Conservation (phyloP, 2,329 filamentous ascomycete species). For the Scopulariopsis brevicaulis region DNA sequence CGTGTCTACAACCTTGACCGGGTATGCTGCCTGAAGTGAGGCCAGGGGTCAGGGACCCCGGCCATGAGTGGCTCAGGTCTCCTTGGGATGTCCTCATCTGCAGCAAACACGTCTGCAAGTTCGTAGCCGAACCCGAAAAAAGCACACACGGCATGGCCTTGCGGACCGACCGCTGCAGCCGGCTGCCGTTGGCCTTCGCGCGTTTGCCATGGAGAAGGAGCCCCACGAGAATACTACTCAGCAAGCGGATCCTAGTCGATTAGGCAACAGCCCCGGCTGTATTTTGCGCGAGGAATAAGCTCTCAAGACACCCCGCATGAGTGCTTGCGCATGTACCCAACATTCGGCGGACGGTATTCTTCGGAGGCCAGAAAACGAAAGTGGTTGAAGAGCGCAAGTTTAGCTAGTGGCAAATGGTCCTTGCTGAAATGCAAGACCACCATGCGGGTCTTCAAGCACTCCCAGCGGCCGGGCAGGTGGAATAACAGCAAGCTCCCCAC, state of each 20-base stretch:
- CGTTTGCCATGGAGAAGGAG: not conserved
- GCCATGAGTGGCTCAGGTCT: not conserved
- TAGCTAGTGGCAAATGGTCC: not conserved
- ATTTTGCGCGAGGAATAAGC: not conserved
- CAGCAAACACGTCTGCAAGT: not conserved
- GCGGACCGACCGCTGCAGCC: not conserved
- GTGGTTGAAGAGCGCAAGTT: not conserved
- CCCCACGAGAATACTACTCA: not conserved
- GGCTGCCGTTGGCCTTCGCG: not conserved
- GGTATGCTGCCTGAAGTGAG: not conserved
- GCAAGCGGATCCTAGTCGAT: too few relatives aligned
- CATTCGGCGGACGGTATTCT: not conserved
- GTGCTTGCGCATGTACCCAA: not conserved
- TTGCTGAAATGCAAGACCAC: not conserved
- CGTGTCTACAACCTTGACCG: too few relatives aligned
- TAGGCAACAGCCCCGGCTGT: not conserved
- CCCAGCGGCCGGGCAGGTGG: too few relatives aligned
- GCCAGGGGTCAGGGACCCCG: not conserved
- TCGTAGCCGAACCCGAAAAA: not conserved
- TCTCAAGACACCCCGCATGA: not conserved
- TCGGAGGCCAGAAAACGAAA: not conserved
- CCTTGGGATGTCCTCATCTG: not conserved
- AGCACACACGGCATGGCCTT: not conserved
- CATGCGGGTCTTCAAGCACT: too few relatives aligned
- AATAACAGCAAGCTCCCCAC: too few relatives aligned